These are phyloP conservation scores for Pogostemon cablin DNA, from an alignment of 257 asterid species.

Conservation along the genomic window DNA sequence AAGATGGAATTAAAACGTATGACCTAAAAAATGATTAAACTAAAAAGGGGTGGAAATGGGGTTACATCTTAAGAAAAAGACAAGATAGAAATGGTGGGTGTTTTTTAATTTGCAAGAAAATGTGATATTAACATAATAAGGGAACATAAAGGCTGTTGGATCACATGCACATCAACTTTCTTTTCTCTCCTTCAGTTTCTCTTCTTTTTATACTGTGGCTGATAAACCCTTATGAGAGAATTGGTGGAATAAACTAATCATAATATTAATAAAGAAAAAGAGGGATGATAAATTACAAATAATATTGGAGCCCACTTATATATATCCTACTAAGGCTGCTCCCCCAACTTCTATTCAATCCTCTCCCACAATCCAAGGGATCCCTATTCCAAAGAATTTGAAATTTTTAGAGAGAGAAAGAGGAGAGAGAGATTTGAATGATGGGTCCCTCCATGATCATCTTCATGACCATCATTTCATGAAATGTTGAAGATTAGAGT, in stretches of 20 bases:
- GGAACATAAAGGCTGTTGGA: constrained; percentile 97
- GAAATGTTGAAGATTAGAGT: constrained; percentile 40
- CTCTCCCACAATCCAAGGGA: constrained; percentile 77
- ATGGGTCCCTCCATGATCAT: constrained; percentile 75
- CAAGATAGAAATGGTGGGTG: constrained; percentile 43
- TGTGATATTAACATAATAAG: constrained; percentile 53
- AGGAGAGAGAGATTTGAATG: background rate
- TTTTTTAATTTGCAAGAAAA: constrained; percentile 28
- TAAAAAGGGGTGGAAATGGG: constrained; percentile 40
- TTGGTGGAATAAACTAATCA: background rate
- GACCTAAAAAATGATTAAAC: constrained; percentile 34
- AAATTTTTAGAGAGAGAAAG: constrained; percentile 23
- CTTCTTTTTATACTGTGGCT: constrained; percentile 68
- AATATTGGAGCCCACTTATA: constrained; percentile 45
- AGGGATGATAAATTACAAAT: constrained; percentile 33
- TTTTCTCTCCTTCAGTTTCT: constrained; percentile 68
- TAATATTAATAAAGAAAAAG: background rate
- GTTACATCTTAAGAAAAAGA: constrained; percentile 40
- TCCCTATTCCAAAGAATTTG: constrained; percentile 28
- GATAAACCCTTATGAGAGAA: constrained; percentile 48
- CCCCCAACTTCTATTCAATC: constrained; percentile 41
- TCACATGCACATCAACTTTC: constrained; percentile 86
- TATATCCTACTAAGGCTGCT: constrained; percentile 48
- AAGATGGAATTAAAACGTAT: constrained; percentile 23
- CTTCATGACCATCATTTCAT: constrained; percentile 66